Base-by-base conservation (phyloP, 2,329 filamentous ascomycete species). In the Basipetospora sp. region DNA sequence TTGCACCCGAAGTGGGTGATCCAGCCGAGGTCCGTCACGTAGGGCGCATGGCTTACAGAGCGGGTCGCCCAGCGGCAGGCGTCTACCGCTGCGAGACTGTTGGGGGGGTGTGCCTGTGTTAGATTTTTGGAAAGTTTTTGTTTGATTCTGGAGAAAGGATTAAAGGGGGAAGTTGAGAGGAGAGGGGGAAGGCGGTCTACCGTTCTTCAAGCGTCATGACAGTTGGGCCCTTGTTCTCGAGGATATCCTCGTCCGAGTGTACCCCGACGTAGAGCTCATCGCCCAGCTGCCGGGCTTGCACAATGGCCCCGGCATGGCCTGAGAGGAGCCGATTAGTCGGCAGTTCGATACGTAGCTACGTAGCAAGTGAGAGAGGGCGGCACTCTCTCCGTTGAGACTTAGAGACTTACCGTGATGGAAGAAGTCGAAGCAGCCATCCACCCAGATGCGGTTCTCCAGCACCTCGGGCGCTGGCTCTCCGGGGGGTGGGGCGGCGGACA, bases 371-470 rank as follows among this genome's bases (percentile, higher is more conserved):
- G n/a, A n/a, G n/a, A n/a, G n/a, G n/a, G n/a, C n/a, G n/a, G n/a
- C n/a, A n/a, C n/a, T n/a, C n/a, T n/a, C n/a, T n/a, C n/a, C n/a
- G n/a, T n/a, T n/a, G n/a, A n/a, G n/a, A n/a, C n/a, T n/a, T 16
- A 10, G 38, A 15, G 2, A 49, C 63, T 47, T 58, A 85, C 83
- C 90, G 57, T 96, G 90, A 58, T 98, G 90, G 62, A 87, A 92
- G 62, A 98, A 98, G 65, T 98, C 90, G 64, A 94, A 98, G 68
- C 90, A 98, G 44, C 90, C 90, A 57, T 98, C 90, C 18, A 98
- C 82, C 92, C 92, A 98, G 51, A 98, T 83, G 47, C 88, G 77
- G 50, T 82, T 76, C 19, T 75, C 71, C 25, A 71, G 59, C 8
- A 75, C 60, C 54, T 70, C 65, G 26, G 67, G 63, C 38, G 67